A percentile compares a stretch with the other conserved stretches of the same genome.
Conservation (phyloP, 1,284 basidiomycete species). For the Ganoderma lingzhi region DNA sequence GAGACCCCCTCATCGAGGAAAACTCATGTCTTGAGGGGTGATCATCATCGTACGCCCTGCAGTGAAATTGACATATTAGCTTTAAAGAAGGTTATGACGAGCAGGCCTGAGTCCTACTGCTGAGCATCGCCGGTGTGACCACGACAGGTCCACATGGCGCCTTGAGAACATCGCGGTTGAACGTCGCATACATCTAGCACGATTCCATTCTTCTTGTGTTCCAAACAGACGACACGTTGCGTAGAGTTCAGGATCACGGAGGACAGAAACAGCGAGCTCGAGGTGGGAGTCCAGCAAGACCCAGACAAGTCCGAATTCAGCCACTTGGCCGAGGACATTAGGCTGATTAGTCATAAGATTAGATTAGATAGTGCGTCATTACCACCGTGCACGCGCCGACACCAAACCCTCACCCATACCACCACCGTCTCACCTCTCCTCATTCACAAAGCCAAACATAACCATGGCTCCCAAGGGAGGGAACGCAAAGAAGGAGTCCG, state of each 20-base stretch:
- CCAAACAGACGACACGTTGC: background rate
- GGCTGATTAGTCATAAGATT: background rate
- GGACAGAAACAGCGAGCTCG: background rate
- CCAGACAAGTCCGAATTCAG: background rate
- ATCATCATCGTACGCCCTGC: background rate
- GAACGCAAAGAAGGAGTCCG: conserved; percentile 91
- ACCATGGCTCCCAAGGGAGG: conserved; percentile 87
- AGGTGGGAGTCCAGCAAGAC: background rate
- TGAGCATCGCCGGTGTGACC: background rate
- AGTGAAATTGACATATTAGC: background rate
- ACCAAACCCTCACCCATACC: too few relatives aligned
- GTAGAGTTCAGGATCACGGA: conserved; percentile 1
- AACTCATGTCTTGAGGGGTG: background rate
- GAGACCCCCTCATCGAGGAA: background rate
- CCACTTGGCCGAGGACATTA: background rate
- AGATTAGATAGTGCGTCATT: conserved; percentile 6
- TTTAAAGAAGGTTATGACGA: background rate
- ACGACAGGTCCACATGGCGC: background rate
- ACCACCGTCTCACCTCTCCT: background rate
- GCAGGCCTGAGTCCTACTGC: background rate
- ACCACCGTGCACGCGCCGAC: background rate
- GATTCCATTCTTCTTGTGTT: background rate
- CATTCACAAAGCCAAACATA: background rate
- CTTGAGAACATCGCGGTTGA: background rate
- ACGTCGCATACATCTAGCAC: background rate